These are phyloP conservation scores for Apiotrichum mycotoxinovorans DNA, from an alignment of 1,284 basidiomycete genomes.

Conservation along the genomic window DNA sequence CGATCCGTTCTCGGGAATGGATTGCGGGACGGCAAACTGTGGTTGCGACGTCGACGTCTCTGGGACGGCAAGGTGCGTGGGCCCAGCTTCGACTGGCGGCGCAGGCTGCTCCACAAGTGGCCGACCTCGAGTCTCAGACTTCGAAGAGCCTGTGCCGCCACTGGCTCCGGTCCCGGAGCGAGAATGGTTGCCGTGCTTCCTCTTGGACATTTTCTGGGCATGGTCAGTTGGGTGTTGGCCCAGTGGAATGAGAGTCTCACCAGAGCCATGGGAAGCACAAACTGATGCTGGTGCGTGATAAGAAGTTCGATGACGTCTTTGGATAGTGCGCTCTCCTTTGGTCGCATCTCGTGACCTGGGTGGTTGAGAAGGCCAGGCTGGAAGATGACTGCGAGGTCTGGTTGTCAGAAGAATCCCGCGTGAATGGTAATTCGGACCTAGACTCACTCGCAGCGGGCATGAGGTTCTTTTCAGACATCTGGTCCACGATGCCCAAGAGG, in stretches of 20 bases:
- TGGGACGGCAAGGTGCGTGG: neutral
- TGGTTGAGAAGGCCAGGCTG: slow-evolving; percentile 87
- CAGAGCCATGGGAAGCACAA: slow-evolving; percentile 43
- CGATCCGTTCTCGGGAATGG: slow-evolving; percentile 6
- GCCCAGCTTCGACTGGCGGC: neutral
- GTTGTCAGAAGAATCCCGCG: slow-evolving; percentile 4
- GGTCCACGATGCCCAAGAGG: slow-evolving; percentile 87
- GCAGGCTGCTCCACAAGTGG: neutral
- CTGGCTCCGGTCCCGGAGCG: neutral
- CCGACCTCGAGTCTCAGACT: neutral
- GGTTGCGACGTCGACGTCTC: neutral
- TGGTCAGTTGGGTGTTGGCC: neutral
- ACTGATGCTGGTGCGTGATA: slow-evolving; percentile 58
- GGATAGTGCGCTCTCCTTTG: slow-evolving; percentile 76
- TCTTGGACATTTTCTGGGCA: neutral
- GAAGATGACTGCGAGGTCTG: slow-evolving; percentile 91
- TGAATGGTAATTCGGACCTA: neutral
- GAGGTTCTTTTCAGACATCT: slow-evolving; percentile 83
- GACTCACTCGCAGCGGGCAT: slow-evolving; percentile 89
- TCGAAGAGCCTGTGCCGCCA: neutral
- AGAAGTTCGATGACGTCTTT: slow-evolving; percentile 91
- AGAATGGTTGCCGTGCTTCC: neutral
- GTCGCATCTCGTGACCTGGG: slow-evolving; percentile 75
- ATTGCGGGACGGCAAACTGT: neutral
- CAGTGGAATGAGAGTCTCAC: slow-evolving; percentile 16